These are phyloP conservation scores for Abrus precatorius DNA, from an alignment of 306 rosid species.

Conservation along the genomic window DNA sequence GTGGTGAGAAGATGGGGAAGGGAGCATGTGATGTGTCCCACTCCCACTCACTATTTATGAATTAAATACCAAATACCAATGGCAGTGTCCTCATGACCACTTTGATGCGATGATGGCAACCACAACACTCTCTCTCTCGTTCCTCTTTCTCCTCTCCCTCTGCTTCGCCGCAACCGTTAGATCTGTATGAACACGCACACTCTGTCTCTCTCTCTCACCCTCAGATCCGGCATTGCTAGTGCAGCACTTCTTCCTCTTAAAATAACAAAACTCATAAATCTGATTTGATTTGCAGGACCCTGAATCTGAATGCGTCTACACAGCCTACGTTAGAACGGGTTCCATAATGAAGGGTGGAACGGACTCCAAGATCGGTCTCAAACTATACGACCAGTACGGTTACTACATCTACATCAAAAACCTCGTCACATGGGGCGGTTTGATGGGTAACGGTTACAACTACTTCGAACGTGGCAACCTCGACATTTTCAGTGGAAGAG, in stretches of 20 bases:
- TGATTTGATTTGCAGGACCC: slow-evolving; percentile 55
- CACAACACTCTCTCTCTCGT: slow-evolving; percentile 22
- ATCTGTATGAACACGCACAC: slow-evolving; percentile 47
- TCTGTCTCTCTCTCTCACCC: neutral
- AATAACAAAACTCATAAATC: too few species aligned
- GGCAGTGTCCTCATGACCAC: neutral
- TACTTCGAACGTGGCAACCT: slow-evolving; percentile 93
- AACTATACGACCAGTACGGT: slow-evolving; percentile 65
- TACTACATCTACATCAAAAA: slow-evolving; percentile 62
- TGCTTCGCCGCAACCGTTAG: slow-evolving; percentile 48
- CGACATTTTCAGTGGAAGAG: slow-evolving; percentile 86
- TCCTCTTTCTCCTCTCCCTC: slow-evolving; percentile 49
- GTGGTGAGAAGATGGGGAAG: neutral
- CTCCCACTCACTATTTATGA: neutral
- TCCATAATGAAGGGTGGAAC: slow-evolving; percentile 83
- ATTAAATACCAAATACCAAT: neutral
- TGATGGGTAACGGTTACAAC: slow-evolving; percentile 69
- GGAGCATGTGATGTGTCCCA: too few species aligned
- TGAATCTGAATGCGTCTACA: slow-evolving; percentile 70
- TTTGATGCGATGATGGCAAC: slow-evolving; percentile 46
- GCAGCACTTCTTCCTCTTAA: too few species aligned
- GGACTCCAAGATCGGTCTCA: slow-evolving; percentile 63
- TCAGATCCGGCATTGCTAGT: neutral
- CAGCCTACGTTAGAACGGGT: slow-evolving; percentile 73
- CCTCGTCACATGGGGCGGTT: slow-evolving; percentile 79